Conservation (phyloP, 805 yeast species). For the Schwanniomyces polymorphus region DNA sequence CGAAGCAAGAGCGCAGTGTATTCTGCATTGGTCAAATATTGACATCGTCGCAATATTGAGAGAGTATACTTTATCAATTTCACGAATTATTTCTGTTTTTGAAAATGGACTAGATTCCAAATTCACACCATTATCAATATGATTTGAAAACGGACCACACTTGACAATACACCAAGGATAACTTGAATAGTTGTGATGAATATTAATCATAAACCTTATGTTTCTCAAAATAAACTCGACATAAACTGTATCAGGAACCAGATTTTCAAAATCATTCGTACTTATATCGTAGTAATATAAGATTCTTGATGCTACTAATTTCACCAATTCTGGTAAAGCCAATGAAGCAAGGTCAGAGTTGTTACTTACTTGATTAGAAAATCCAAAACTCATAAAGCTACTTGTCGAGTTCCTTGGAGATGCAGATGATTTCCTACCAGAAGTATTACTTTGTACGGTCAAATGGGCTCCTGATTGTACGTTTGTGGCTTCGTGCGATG, state of each 20-base stretch:
- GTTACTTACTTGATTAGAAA: conserved; percentile 26
- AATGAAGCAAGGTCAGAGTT: conserved; percentile 25
- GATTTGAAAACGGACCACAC: conserved; percentile 44
- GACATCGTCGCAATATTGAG: conserved; percentile 38
- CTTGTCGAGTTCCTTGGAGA: conserved; percentile 38
- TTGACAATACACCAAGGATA: conserved; percentile 40
- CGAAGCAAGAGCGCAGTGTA: conserved; percentile 66
- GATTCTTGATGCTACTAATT: conserved; percentile 25
- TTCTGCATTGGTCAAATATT: conserved; percentile 53
- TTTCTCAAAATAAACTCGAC: conserved; percentile 70
- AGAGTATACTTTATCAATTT: conserved; percentile 34
- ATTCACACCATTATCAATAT: not conserved
- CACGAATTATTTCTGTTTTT: conserved; percentile 42
- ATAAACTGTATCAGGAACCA: conserved; percentile 78
- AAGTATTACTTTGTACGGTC: conserved; percentile 7
- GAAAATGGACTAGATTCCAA: conserved; percentile 9
- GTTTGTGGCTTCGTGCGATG: conserved; percentile 25
- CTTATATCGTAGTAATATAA: conserved; percentile 41
- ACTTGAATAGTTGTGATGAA: conserved; percentile 44
- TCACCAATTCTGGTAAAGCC: conserved; percentile 33
- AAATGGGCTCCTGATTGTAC: conserved; percentile 17
- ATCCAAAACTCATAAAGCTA: conserved; percentile 21
- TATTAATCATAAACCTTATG: conserved; percentile 56
- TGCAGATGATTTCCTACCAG: conserved; percentile 4
- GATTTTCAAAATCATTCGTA: conserved; percentile 61